Conservation (phyloP, 1,284 basidiomycete species). For the Puccinia coronata region DNA sequence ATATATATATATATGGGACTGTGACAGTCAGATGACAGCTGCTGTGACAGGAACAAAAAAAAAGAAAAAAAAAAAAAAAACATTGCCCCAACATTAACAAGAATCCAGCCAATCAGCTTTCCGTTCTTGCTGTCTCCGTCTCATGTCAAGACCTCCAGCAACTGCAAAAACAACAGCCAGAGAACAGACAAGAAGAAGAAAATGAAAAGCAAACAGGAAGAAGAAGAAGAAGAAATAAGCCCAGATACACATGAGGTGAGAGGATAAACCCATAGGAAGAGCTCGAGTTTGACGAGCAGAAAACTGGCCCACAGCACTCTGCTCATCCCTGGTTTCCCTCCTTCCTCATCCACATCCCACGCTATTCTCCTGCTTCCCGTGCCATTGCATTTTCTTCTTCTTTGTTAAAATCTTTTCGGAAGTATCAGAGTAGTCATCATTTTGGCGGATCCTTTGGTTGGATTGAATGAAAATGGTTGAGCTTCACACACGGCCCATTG, state of each 20-base stretch:
- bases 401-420: slow-evolving; percentile 12
- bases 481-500: too few species aligned
- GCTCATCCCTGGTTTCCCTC: neutral
- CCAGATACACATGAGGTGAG: neutral
- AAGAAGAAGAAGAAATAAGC: too few species aligned
- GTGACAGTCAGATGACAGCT: neutral
- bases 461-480: neutral
- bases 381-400: neutral
- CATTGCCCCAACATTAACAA: too few species aligned
- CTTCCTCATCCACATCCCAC: too few species aligned
- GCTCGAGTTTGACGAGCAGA: neutral
- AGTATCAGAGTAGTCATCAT: slow-evolving; percentile 28
- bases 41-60: too few species aligned
- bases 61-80: too few species aligned
- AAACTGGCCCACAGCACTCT: neutral
- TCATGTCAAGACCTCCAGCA: too few species aligned
- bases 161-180: neutral
- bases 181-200: neutral
- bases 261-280: neutral
- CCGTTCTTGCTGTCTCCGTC: slow-evolving; percentile 15
- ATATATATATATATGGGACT: neutral
- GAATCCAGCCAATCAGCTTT: slow-evolving; percentile 25
- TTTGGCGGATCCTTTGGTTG: slow-evolving; percentile 8
- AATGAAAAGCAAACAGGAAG: too few species aligned
- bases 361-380: neutral